Percentiles rank a stretch among this genome's conserved stretches.
Evolutionary conservation across 2,329 filamentous ascomycete species (phyloP).

Genomic region (Coniochaeta ligniaria): DNA sequence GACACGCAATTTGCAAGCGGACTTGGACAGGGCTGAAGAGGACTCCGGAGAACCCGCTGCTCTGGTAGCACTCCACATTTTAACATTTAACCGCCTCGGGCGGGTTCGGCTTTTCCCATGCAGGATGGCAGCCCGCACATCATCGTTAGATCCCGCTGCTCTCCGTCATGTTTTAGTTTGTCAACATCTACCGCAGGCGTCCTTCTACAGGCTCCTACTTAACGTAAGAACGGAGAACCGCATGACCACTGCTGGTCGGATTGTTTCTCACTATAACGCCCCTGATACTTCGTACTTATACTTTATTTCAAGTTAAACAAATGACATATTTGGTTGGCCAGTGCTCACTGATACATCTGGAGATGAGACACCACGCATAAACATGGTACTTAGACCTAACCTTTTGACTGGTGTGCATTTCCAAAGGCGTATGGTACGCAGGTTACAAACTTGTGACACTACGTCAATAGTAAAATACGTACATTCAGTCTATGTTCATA

Average conservation of each 20-base stretch:
- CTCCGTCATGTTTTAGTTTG: neutral
- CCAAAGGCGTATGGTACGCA: too few species aligned
- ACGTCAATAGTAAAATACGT: too few species aligned
- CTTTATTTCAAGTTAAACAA: too few species aligned
- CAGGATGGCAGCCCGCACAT: constrained; percentile 2
- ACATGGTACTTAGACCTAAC: too few species aligned
- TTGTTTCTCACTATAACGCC: neutral
- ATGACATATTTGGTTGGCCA: too few species aligned
- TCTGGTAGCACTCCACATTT: constrained; percentile 7
- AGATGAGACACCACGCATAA: too few species aligned
- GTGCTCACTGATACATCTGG: too few species aligned
- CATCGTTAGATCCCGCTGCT: neutral
- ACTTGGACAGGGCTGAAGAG: neutral
- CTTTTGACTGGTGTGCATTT: too few species aligned
- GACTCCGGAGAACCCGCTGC: neutral
- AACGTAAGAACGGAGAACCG: neutral
- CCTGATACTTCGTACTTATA: too few species aligned
- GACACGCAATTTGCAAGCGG: neutral
- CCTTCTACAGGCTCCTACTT: too few species aligned
- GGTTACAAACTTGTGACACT: too few species aligned
- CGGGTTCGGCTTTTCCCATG: constrained; percentile 2
- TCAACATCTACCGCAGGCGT: neutral
- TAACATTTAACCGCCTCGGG: constrained; percentile 6
- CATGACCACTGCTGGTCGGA: neutral
- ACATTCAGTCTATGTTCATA: too few species aligned